Evolutionary conservation across 768 basidiomycete species (phyloP), one percentile per base, ranked within the genome.

Genomic region (Lyophyllum shimeji): DNA sequence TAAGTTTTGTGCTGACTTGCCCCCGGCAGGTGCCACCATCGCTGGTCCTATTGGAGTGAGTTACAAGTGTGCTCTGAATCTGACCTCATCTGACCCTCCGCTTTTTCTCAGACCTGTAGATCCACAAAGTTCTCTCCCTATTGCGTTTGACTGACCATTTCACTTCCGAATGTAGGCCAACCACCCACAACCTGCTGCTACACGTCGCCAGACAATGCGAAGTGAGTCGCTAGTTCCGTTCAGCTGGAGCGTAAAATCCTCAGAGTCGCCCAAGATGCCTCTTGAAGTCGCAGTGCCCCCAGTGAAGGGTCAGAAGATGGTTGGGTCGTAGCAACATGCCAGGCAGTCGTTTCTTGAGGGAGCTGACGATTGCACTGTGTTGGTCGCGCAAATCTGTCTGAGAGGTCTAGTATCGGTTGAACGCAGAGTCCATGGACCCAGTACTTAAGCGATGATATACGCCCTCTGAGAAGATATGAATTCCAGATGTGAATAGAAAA

Each of bases 41-140:
- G 48, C 40, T 31, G 57, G 57, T n/a, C 53, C 53, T n/a, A 15
- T 58, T 25, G 57, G 57, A 51, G 57, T 58, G 27, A 47, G 57
- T 46, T 11, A 31, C 47, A 15, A 25, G 29, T 25, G 8, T 25
- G 13, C 15, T 23, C 23, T 2, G 45, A 25, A 25, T 46, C 45
- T 25, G 3, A 37, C 18, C 23, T 61, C 27, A 4, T 27, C 45
- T 46, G 24, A 46, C 24, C 5, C 24, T 21, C 13, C 77, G 33
- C 25, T 25, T 45, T 34, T 24, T 29, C 6, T 15, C 34, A 57
- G 56, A 39, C 44, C 20, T 57, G 56, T 57, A 51, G n/a, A 48
- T 21, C 29, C 18, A 33, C 7, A 11, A 20, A 7, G 12, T 47
- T 23, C 7, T 23, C n/a, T 17, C 25, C 15, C 7, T 37, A 37